phyloP scores from a whole-genome alignment of 2,329 filamentous ascomycete species.

The Colletotrichum camelliae region DNA sequence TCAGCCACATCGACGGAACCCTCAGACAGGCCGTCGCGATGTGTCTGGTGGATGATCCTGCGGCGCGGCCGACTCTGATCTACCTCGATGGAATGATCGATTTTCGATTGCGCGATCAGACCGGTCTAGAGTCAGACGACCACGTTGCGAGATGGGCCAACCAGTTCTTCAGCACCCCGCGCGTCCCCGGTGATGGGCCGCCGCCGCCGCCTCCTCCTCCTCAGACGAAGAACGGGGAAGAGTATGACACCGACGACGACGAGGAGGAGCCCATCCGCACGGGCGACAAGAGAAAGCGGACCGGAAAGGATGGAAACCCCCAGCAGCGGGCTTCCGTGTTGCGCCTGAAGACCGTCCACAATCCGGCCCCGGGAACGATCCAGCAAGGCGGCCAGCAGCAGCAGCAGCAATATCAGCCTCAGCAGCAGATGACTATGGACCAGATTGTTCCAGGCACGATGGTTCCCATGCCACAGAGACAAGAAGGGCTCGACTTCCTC shows the following conservation, averaged over 20 bases:
- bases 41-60: constrained; percentile 31
- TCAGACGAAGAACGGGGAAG: background rate
- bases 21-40: constrained; percentile 26
- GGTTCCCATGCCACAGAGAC: background rate
- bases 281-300: background rate
- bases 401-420: background rate
- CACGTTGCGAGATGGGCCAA: constrained; percentile 17
- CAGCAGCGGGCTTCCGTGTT: background rate
- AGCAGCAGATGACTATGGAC: background rate
- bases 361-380: background rate
- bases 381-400: background rate
- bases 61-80: constrained; percentile 29
- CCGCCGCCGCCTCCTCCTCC: background rate
- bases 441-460: background rate
- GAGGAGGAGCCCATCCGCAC: background rate
- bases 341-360: background rate
- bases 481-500: background rate
- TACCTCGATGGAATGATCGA: constrained; percentile 24
- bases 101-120: constrained; percentile 20
- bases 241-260: background rate
- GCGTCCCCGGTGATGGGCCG: background rate
- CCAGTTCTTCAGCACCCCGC: constrained; percentile 5
- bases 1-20: constrained; percentile 22
- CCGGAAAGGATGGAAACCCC: background rate
- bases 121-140: constrained; percentile 14